Evolutionary conservation across 768 basidiomycete genomes (phyloP), one percentile per base, ranked within the genome.

Genomic region (Lepiota subincarnata): DNA sequence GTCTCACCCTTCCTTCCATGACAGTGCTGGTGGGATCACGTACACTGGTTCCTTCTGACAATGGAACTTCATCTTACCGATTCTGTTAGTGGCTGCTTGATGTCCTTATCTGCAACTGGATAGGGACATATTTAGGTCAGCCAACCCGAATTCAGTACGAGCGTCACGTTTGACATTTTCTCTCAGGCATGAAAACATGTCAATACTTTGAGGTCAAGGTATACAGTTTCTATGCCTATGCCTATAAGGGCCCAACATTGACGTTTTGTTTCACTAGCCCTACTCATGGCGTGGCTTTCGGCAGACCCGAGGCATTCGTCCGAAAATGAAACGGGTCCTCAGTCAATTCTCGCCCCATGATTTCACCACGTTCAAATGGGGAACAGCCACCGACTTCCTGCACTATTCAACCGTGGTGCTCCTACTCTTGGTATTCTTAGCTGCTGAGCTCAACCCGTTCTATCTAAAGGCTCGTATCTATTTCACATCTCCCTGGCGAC

Each of bases 21-120:
- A 59, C 60, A 91, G 88, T 92, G 91, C 63, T 92, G 90, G 91
- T 93, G 90, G 90, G 91, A 92, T 66, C 90, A 93, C 74, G 89
- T 91, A 73, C 62, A 82, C 73, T 6, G 47, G 35, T 57, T 50
- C 22, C 26, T 31, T 60, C 24, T 28, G 44, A 38, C 52, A n/a
- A 6, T 56, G 52, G 48, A 13, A 16, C 18, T 28, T 56, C 56
- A 54, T 48, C 44, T 24, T 40, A 45, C 55, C 47, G 48, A 54
- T 55, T 43, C 46, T 42, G 20, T 20, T 61, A 92, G 89, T 93
- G 90, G 90, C 74, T 93, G 57, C 75, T 93, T 48, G 90, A 93
- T 67, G 91, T 93, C 40, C 73, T 92, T 46, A 60, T 92, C 36
- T 93, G 90, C 72, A 93, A 93, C 66, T 92, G 91, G 91, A 62